phyloP scores from a whole-genome alignment of 2,329 filamentous ascomycete genomes.

The Claviceps purpurea region DNA sequence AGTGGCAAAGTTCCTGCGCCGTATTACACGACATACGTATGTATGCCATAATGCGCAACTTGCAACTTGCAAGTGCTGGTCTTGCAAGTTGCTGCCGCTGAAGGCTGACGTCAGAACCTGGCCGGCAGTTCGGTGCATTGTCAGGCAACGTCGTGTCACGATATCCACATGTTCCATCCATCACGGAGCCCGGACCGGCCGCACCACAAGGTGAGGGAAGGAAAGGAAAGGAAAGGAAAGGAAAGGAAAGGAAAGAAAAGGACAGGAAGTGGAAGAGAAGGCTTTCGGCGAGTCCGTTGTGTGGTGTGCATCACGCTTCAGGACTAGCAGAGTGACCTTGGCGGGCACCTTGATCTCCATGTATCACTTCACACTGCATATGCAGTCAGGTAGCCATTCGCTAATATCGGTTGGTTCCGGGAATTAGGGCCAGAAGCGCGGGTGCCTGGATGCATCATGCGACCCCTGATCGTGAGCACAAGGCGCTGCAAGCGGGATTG shows the following conservation, averaged over 20 bases:
- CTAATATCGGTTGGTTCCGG: constrained; percentile 3
- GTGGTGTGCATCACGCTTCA: too few species aligned
- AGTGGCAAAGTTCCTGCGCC: not conserved
- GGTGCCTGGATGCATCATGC: not conserved
- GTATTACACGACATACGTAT: not conserved
- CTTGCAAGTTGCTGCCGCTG: not conserved
- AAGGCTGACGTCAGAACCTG: not conserved
- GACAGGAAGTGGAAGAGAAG: too few species aligned
- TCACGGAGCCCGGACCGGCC: not conserved
- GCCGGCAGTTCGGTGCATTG: not conserved
- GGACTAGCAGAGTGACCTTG: not conserved
- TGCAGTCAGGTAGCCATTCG: not conserved
- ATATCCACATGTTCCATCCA: not conserved
- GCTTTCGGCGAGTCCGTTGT: too few species aligned
- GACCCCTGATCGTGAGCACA: not conserved
- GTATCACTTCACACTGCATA: not conserved
- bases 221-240: not conserved
- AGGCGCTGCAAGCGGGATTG: constrained; percentile 1
- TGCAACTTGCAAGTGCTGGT: not conserved
- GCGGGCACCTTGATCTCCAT: not conserved
- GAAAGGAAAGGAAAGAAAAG: too few species aligned
- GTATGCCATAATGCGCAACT: not conserved
- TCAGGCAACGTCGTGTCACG: not conserved
- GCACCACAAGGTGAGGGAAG: not conserved
- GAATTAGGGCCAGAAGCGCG: constrained; percentile 1